phyloP scores from a whole-genome alignment of 2,329 filamentous ascomycete species.

The Ophiostoma perfectum region DNA sequence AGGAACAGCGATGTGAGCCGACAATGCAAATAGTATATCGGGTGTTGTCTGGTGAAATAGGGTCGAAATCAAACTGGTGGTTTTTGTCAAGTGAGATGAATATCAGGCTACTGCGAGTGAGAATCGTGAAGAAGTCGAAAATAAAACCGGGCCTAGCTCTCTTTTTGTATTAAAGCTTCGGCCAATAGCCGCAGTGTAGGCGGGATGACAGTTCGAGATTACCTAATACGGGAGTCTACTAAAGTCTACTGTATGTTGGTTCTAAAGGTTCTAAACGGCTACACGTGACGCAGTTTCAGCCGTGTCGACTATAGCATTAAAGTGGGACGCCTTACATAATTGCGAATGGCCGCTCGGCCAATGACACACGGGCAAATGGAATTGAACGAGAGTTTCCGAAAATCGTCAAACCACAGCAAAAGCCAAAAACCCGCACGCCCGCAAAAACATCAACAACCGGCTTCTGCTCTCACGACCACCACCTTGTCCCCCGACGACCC shows the following conservation, averaged over 20 bases:
- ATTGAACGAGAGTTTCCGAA: slow-evolving; percentile 30
- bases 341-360: not conserved
- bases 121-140: not conserved
- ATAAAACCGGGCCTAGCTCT: slow-evolving; percentile 5
- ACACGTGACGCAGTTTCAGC: too few species aligned
- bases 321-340: slow-evolving; percentile 3
- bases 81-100: not conserved
- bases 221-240: not conserved
- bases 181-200: not conserved
- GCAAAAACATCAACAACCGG: slow-evolving; percentile 8
- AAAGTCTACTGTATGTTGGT: too few species aligned
- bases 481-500: not conserved
- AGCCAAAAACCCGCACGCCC: slow-evolving; percentile 25
- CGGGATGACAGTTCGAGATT: slow-evolving; percentile 11
- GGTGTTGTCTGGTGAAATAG: not conserved
- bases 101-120: not conserved
- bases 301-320: too few species aligned
- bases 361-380: slow-evolving; percentile 18
- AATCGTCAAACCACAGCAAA: slow-evolving; percentile 25
- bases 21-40: not conserved
- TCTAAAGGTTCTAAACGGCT: too few species aligned
- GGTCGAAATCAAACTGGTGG: too few species aligned
- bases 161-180: slow-evolving; percentile 6
- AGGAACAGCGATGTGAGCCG: not conserved
- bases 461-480: slow-evolving; percentile 11